A percentile compares a stretch with the other conserved stretches of the same genome.
Evolutionary conservation across 2,329 filamentous ascomycete species (phyloP).

Genomic region (Epicoccum sorghinum): DNA sequence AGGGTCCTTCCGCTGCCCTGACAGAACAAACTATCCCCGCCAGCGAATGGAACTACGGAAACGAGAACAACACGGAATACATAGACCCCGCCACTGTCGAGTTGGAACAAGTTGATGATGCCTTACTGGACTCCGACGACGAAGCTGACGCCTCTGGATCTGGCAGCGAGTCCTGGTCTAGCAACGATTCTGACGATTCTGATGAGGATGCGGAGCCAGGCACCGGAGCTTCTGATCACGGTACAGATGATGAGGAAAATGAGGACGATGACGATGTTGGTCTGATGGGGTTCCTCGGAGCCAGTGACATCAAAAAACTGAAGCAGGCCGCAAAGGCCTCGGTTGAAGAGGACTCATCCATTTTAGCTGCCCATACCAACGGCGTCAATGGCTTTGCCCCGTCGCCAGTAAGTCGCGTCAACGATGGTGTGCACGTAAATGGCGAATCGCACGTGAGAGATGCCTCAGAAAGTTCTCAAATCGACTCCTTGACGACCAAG

Average conservation of each 20-base stretch:
- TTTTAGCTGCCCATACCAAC: conserved; percentile 42
- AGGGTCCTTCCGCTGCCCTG: conserved; percentile 20
- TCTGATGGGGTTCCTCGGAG: conserved; percentile 44
- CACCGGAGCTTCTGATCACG: conserved; percentile 30
- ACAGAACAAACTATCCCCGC: conserved; percentile 20
- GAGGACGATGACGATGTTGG: conserved; percentile 33
- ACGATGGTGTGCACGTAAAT: conserved; percentile 37
- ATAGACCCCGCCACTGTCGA: conserved; percentile 47
- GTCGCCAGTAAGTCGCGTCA: conserved; percentile 51
- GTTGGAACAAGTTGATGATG: conserved; percentile 50
- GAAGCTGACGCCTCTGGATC: conserved; percentile 36
- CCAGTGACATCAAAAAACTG: conserved; percentile 43
- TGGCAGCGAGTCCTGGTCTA: conserved; percentile 46
- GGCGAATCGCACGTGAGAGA: too few species aligned
- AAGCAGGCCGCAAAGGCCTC: conserved; percentile 40
- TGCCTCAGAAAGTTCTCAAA: neutral
- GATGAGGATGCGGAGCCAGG: conserved; percentile 29
- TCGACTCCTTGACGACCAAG: too few species aligned
- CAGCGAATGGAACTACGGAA: conserved; percentile 31
- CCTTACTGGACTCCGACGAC: conserved; percentile 47
- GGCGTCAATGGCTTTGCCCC: conserved; percentile 40
- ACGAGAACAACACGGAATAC: conserved; percentile 24
- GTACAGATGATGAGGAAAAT: conserved; percentile 28
- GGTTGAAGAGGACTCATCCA: conserved; percentile 25
- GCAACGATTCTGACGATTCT: conserved; percentile 42